Base-by-base conservation (phyloP, 441 rosid species). In the Kokia cookei region DNA sequence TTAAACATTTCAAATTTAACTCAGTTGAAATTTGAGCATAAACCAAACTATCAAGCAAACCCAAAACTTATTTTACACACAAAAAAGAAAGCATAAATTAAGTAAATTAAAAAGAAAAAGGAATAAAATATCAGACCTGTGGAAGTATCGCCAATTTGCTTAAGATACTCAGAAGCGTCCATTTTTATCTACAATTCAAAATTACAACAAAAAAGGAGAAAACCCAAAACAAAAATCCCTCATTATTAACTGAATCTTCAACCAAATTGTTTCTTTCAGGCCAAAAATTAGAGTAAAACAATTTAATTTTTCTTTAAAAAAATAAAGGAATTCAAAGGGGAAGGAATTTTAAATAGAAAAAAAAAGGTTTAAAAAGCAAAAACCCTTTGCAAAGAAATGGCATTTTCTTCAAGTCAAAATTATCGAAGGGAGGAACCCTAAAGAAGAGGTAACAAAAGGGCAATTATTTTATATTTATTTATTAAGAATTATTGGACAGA, bases 131-230 rank as follows among this genome's bases (percentile, higher is more conserved):
- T 50, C 77, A 54, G 65, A 88, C 90, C 89, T 76, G 82, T 26
- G 26, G 88, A 80, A 50, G 62, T 54, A 61, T 73, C 84, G 50
- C 81, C 88, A 11, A 79, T 37, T 80, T 51, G 86, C 37, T 79
- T 62, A 40, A 40, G 82, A 78, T 74, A 74, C 65, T 58, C 82
- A 61, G 81, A 75, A 50, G 84, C 83, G 65, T 88, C 89, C 90
- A 86, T 85, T 53, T 35, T 10, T 62, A 68, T 68, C 71, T 76
- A 73, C 67, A 61, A 24, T 69, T 26, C n/a, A 35, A 32, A 58
- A 58, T 11, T 29, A 59, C 65, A 5, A 54, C 62, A 13, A 14
- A 14, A 6, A 53, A 29, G 51, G 26, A 24, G 3, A 75, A 75
- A 73, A 37, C 73, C 13, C 29, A 43, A 58, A 73, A 10, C 17